Base-by-base conservation (phyloP, 2,329 filamentous ascomycete genomes). In the Penicillium sp. region DNA sequence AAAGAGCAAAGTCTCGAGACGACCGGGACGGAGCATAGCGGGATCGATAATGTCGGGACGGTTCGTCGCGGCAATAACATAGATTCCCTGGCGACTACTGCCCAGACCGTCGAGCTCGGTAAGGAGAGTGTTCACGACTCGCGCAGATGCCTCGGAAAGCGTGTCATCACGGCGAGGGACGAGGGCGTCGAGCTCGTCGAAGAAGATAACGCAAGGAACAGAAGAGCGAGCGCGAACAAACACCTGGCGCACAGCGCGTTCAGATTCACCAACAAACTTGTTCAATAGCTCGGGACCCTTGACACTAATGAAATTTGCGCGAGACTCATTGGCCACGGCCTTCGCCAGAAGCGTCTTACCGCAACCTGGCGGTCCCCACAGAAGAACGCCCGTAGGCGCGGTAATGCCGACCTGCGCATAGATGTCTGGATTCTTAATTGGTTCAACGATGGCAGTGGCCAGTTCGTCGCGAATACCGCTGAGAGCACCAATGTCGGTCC, bases 261-360 rank as follows among this genome's bases (percentile, higher is more conserved):
- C 93, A 5, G 87, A 94, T 67, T 98, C 93, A 52, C 93, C 93
- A 7, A 98, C 90, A 62, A 91, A 98, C 68, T 97, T 98, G 74
- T 97, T 97, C 31, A 98, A 78, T 7, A 98, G 75, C 63, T 98
- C 93, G 0, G 93, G 93, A 0, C 93, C 93, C 67, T 96, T 96
- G 68, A 98, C 88, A 36, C 88, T 89, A 67, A 98, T 98, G 72
- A 98, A 98, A 67, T 95, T 97, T 33, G 93, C 93, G 63, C 91
- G 88, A 6, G 86, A 90, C 63, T 95, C 89, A 64, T 94, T 94
- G 39, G 93, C 93, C 4, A 96, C 89, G 3, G 93, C 93, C 69
- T 97, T 96, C 13, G 93, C 93, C 2, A 98, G 81, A 2, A 98
- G 78, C 0, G 93, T 98, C 66, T 98, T 98, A 56, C 93, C 93